Conservation (phyloP, 106 monocot species). For the Amphibolis antarctica region DNA sequence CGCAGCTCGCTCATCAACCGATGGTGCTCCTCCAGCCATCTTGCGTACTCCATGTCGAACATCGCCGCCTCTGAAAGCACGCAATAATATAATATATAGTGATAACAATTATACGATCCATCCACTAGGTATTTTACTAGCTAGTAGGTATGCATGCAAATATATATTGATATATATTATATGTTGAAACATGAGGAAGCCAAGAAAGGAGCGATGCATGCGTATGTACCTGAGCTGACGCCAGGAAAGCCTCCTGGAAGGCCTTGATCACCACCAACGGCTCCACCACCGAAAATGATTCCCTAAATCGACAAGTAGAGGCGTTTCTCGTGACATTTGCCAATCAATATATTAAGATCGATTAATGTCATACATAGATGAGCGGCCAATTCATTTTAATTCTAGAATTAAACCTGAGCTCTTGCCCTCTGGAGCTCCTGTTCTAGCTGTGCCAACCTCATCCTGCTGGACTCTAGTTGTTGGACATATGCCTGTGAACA, state of each 20-base stretch:
- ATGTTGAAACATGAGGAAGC: neutral
- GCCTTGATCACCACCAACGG: constrained; percentile 30
- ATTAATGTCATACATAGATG: no score
- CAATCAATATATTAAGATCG: neutral
- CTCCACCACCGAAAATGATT: constrained; percentile 22
- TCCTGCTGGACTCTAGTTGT: constrained; percentile 57
- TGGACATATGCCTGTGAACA: constrained; percentile 89
- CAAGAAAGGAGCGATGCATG: neutral
- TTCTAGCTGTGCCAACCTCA: constrained; percentile 59
- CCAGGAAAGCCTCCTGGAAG: constrained; percentile 21
- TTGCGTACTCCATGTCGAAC: constrained; percentile 68
- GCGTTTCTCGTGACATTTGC: neutral
- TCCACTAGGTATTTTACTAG: no score
- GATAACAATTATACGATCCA: no score
- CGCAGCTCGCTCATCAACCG: constrained; percentile 65
- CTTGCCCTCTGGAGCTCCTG: constrained; percentile 63
- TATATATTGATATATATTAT: neutral
- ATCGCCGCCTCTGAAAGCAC: constrained; percentile 37
- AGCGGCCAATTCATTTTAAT: no score
- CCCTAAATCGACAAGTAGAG: constrained; percentile 22
- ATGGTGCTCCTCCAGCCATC: constrained; percentile 83
- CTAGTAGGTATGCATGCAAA: no score
- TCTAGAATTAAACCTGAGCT: constrained; percentile 35
- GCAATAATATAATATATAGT: neutral
- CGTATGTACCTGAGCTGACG: constrained; percentile 37